These are phyloP conservation scores for Nigrospora osmanthi DNA, from an alignment of 2,329 filamentous ascomycete genomes.

Conservation along the genomic window DNA sequence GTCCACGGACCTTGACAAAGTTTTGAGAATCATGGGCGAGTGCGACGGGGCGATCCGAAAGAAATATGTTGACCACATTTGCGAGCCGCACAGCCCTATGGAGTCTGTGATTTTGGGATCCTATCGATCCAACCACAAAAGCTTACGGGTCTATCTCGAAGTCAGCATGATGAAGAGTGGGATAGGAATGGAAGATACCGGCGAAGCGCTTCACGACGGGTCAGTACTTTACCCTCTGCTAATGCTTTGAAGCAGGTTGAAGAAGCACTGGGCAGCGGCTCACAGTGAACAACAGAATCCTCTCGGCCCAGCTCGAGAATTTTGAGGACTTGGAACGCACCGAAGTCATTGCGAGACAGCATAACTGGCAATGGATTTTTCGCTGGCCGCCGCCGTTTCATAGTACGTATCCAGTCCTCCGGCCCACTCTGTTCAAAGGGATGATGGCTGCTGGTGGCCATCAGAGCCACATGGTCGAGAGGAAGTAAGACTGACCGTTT, in stretches of 20 bases:
- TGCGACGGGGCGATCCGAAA: neutral
- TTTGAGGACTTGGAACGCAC: slow-evolving; percentile 8
- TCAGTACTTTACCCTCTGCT: too few species aligned
- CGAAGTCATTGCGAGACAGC: slow-evolving; percentile 5
- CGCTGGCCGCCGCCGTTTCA: slow-evolving; percentile 7
- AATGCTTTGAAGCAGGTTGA: too few species aligned
- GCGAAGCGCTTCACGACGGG: too few species aligned
- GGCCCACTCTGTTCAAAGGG: too few species aligned
- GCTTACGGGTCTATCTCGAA: neutral
- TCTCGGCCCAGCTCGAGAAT: slow-evolving; percentile 6
- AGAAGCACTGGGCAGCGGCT: too few species aligned
- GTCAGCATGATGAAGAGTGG: neutral
- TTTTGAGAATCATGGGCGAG: neutral
- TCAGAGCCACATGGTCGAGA: too few species aligned
- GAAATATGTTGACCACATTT: slow-evolving; percentile 4
- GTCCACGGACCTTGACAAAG: neutral
- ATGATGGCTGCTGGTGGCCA: too few species aligned
- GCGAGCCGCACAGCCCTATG: neutral
- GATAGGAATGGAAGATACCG: too few species aligned
- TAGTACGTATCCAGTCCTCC: neutral
- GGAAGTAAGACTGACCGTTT: too few species aligned
- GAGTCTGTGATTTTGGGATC: neutral
- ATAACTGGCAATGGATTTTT: slow-evolving; percentile 9
- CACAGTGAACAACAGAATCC: neutral
- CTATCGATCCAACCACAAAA: neutral